Evolutionary conservation across 179 eudicot genomes (phyloP), one percentile per base, ranked within the genome.

Genomic region (Heliamphora pulchella): DNA sequence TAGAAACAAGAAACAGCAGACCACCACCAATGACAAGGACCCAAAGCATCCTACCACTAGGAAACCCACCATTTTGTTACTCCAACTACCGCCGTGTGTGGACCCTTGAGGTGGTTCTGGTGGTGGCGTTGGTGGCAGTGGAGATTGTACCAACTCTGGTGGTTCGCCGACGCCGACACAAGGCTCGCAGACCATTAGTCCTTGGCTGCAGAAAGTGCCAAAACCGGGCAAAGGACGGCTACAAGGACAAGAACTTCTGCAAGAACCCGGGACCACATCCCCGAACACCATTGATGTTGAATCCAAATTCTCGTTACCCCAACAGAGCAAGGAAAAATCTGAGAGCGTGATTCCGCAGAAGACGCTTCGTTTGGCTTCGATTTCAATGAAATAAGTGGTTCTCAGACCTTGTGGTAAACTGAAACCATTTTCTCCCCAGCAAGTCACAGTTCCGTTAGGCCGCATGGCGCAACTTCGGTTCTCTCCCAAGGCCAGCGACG

Each of bases 21-120:
- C 18, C 5, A 82, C 79, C 11, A 87, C 17, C 55, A 88, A 85
- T 66, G 87, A 85, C 61, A 83, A 55, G 15, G 86, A 85, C 8
- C 98, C 98, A 5, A 88, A 63, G n/a, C 90, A 89, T 64, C 98
- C 98, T 2, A 90, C 92, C 54, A 87, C 96, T 50, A 94, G 75
- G 61, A 89, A 89, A 53, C 83, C 90, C 68, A 93, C 79, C 87
- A 81, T 89, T 78, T 77, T 86, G 11, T 78, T 51, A 73, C 66
- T 86, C 97, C 93, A 93, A 15, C 77, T 55, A 41, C 84, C 41
- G 18, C 81, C 17, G 58, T 4, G 4, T 8, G 41, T 9, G 46
- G 68, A 18, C 17, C 13, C 41, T 8, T 20, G 47, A 48, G 74
- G 10, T 2, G 74, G 74, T 8, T 71, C 10, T 2, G 81, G 71